Evolutionary conservation across 768 basidiomycete species (phyloP).

Genomic region (Termitomyces sp.): DNA sequence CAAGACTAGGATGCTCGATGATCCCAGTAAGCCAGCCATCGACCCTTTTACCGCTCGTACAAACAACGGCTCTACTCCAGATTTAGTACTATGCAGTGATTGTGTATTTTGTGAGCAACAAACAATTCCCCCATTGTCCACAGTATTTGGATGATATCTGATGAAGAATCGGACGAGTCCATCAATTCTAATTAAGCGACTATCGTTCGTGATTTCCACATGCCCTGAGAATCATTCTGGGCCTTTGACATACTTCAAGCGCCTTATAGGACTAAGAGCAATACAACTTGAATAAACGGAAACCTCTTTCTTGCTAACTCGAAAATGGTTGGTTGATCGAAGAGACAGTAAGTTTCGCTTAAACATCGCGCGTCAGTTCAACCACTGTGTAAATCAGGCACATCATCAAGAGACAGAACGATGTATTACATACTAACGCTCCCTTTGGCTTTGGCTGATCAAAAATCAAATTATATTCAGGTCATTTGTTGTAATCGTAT

Average conservation of each 20-base stretch:
- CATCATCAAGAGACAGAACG: not conserved
- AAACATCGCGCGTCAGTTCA: not conserved
- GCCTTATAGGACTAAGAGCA: too few species aligned
- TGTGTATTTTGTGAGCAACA: constrained; percentile 4
- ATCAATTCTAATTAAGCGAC: not conserved
- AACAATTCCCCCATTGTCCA: not conserved
- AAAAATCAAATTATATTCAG: not conserved
- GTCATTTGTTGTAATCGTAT: not conserved
- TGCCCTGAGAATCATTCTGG: not conserved
- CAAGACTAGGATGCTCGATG: not conserved
- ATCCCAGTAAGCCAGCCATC: not conserved
- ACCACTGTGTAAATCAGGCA: not conserved
- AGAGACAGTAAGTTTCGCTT: not conserved
- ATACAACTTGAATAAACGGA: not conserved
- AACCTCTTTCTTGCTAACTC: not conserved
- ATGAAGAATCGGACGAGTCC: not conserved
- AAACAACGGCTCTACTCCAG: not conserved
- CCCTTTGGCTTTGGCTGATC: not conserved
- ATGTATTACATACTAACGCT: too few species aligned
- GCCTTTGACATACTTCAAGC: too few species aligned
- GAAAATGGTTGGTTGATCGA: not conserved
- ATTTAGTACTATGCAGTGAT: not conserved
- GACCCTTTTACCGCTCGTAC: not conserved
- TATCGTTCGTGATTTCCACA: not conserved
- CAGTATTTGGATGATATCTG: not conserved